Evolutionary conservation across 305 asterid genomes (phyloP).

Genomic region (Plantago rigida): DNA sequence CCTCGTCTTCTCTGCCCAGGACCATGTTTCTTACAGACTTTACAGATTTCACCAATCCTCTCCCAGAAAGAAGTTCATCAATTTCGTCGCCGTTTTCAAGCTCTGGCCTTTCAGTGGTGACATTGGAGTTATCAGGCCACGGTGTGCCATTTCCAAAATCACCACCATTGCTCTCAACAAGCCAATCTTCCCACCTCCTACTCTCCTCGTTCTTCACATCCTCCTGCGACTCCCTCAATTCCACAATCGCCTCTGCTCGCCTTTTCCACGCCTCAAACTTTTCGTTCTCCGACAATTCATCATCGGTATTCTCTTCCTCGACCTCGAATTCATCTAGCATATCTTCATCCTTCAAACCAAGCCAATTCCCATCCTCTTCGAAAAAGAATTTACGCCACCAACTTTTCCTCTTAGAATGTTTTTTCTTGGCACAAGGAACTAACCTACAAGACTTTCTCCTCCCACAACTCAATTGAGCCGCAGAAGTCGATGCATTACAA

Average conservation of each 20-base stretch:
- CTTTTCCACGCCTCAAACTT: constrained; percentile 94
- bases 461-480: constrained; percentile 33
- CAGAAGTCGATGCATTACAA: constrained; percentile 28
- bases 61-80: constrained; percentile 43
- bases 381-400: constrained; percentile 87
- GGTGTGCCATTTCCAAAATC: constrained; percentile 44
- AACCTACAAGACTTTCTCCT: constrained; percentile 46
- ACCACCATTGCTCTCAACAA: constrained; percentile 45
- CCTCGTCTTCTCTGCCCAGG: constrained; percentile 77
- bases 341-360: constrained; percentile 78
- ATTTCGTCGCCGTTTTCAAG: constrained; percentile 43
- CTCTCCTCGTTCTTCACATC: constrained; percentile 75
- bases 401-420: constrained; percentile 37
- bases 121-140: constrained; percentile 51
- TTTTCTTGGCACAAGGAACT: constrained; percentile 64
- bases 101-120: constrained; percentile 31
- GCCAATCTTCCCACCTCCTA: constrained; percentile 95
- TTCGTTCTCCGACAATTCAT: constrained; percentile 61
- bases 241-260: constrained; percentile 85
- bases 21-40: constrained; percentile 68
- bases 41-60: constrained; percentile 70
- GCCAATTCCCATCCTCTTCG: constrained; percentile 83
- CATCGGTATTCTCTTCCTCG: constrained; percentile 42
- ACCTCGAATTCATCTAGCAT: constrained; percentile 55
- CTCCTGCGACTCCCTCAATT: constrained; percentile 84